These are phyloP conservation scores for Debaryomyces fabryi DNA, from an alignment of 1,139 yeast species.

Conservation along the genomic window DNA sequence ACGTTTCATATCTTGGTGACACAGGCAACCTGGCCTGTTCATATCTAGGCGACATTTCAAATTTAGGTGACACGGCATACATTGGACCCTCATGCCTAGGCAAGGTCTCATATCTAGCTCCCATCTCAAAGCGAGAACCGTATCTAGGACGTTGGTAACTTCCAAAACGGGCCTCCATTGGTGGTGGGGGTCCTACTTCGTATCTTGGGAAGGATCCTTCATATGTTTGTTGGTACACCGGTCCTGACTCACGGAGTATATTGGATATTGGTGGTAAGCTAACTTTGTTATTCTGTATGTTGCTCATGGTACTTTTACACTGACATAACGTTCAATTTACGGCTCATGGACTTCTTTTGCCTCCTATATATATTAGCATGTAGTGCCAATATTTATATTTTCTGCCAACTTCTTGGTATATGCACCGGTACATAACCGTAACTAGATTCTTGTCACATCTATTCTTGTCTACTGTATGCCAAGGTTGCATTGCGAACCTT, in stretches of 20 bases:
- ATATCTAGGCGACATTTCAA: not conserved
- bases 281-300: constrained; percentile 21
- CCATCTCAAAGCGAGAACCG: not conserved
- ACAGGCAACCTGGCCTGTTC: not conserved
- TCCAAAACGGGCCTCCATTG: not conserved
- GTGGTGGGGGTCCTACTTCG: not conserved
- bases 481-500: not conserved
- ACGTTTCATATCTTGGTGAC: not conserved
- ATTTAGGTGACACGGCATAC: not conserved
- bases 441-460: constrained; percentile 1
- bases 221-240: constrained; percentile 9
- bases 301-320: constrained; percentile 6
- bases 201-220: not conserved
- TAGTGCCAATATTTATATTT: not conserved
- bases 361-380: not conserved
- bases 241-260: constrained; percentile 21
- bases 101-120: not conserved
- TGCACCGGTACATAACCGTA: constrained; percentile 8
- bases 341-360: not conserved
- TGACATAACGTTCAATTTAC: constrained; percentile 12
- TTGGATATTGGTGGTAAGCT: constrained; percentile 44
- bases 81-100: not conserved
- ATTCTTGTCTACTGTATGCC: constrained; percentile 1
- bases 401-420: constrained; percentile 2
- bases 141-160: not conserved